Base-by-base conservation (phyloP, 768 basidiomycete species). In the Kwoniella dejecticola region DNA sequence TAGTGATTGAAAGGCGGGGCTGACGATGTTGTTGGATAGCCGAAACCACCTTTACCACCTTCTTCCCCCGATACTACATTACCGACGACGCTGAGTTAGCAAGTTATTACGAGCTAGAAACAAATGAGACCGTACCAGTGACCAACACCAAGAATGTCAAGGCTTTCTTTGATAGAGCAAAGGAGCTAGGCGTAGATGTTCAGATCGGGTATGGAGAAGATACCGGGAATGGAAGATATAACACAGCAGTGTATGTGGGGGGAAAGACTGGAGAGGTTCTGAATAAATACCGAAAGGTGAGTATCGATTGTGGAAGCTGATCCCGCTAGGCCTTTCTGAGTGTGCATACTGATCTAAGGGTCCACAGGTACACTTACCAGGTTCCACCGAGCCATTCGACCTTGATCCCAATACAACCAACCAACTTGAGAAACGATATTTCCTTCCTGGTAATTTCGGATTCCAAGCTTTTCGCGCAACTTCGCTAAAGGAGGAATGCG, bases 351-450 rank as follows among this genome's bases (percentile, higher is more conserved):
- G 41, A 8, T 13, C 5, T 23, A 2, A 7, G 33, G 24, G 23
- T 24, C 6, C 24, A 4, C 45, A 69, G 68, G 62, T 77, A 10
- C 74, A 75, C 53, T 60, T 74, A 5, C 72, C 74, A 2, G 74
- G 76, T 24, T 69, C 76, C 7, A 40, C 70, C 33, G 75, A 78
- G 62, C 77, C 77, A 4, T 78, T 77, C 67, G 65, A 67, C 49
- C 57, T 65, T 13, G 66, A 74, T n/a, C 64, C 67, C 3, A 60
- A 49, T 19, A 75, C 76, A 12, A 77, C 76, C 13, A 77, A 78
- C 54, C 77, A 78, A 63, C 75, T 78, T 42, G 77, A 78, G 63
- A 78, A 78, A 58, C 56, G 76, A 30, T 75, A 77, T 60, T 78
- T 78, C 57, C 60, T 66, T n/a, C 76, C 75, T 0, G 77, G 77